These are phyloP conservation scores for Thelonectria discophora DNA, from an alignment of 2,329 filamentous ascomycete genomes.

Conservation along the genomic window DNA sequence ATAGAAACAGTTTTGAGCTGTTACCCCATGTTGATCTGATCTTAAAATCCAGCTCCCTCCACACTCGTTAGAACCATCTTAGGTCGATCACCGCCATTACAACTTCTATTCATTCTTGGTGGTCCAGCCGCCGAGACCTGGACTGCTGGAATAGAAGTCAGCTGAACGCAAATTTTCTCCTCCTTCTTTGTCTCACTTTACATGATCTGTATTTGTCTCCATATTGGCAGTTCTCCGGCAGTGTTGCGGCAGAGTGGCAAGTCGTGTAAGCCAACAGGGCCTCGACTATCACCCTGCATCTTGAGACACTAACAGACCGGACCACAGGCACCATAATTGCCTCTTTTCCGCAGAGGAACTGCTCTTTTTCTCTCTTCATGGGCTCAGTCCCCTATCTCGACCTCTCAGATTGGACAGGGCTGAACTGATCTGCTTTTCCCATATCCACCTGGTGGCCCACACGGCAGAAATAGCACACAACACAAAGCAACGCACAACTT, in stretches of 20 bases:
- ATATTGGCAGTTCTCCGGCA: neutral
- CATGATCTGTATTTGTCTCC: neutral
- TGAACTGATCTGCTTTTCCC: slow-evolving; percentile 7
- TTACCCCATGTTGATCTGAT: slow-evolving; percentile 1
- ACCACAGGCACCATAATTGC: neutral
- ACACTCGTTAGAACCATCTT: neutral
- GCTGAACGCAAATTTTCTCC: slow-evolving; percentile 4
- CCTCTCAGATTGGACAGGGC: neutral
- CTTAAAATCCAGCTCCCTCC: neutral
- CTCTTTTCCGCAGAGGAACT: neutral
- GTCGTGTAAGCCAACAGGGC: neutral
- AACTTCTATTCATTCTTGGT: neutral
- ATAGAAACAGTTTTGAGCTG: neutral
- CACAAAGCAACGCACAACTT: slow-evolving; percentile 10
- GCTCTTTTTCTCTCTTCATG: neutral
- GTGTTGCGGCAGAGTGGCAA: neutral
- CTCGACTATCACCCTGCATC: neutral
- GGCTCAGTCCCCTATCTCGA: neutral
- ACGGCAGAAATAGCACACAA: neutral
- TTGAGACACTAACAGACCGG: neutral
- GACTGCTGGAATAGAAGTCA: neutral
- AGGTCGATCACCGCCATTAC: neutral
- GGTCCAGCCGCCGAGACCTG: neutral
- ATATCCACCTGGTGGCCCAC: slow-evolving; percentile 13
- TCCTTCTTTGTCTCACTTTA: neutral